Evolutionary conservation across 371 early-diverging fungal genomes (phyloP).

Genomic region (Mucor irregularis): DNA sequence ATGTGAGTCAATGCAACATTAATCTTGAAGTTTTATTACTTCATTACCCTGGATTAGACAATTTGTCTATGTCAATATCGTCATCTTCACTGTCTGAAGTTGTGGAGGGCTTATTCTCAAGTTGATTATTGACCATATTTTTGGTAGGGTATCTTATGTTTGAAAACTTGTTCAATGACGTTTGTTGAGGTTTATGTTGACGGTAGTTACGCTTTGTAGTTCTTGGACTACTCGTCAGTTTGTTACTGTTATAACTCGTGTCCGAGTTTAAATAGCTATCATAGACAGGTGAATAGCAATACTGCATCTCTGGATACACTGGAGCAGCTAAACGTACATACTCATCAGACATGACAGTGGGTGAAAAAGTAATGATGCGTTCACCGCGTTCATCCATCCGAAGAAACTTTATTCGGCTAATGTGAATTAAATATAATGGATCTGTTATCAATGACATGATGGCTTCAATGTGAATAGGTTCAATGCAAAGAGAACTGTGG

Average conservation of each 20-base stretch:
- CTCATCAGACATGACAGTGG: conserved; percentile 68
- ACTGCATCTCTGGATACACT: conserved; percentile 71
- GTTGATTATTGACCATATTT: not conserved
- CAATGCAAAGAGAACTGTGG: too few relatives aligned
- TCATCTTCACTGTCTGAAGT: conserved; percentile 27
- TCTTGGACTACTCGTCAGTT: conserved; percentile 27
- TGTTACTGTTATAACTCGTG: not conserved
- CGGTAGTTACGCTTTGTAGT: conserved; percentile 24
- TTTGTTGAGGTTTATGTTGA: conserved; percentile 5
- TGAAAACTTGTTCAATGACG: not conserved
- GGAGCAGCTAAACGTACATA: conserved; percentile 77
- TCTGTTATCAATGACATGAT: conserved; percentile 74
- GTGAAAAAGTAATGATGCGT: conserved; percentile 72
- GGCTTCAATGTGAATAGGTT: too few relatives aligned
- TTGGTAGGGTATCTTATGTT: not conserved
- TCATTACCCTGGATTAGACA: conserved; percentile 1
- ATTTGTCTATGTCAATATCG: conserved; percentile 17
- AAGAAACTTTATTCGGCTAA: conserved; percentile 76
- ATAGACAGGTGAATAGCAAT: conserved; percentile 66
- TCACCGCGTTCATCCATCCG: conserved; percentile 72
- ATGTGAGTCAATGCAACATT: too few relatives aligned
- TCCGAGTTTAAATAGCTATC: conserved; percentile 28
- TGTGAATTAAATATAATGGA: conserved; percentile 76
- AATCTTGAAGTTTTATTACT: too few relatives aligned
- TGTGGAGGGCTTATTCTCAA: too few relatives aligned